Base-by-base conservation (phyloP, 441 rosid genomes). In the Erysimum pusillum region DNA sequence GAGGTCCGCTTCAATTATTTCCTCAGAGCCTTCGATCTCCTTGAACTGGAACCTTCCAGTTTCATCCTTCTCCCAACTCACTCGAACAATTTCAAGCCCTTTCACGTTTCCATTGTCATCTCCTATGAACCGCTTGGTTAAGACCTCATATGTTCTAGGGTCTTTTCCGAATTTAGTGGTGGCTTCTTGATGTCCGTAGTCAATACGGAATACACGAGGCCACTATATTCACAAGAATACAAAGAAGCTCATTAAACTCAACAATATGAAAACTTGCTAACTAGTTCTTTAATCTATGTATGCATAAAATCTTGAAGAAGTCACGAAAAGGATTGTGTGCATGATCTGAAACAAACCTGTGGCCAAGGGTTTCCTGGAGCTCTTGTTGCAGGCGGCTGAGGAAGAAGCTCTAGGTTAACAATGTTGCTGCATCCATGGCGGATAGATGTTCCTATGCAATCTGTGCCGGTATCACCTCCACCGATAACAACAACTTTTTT, bases 351-450 rank as follows among this genome's bases (percentile, higher is more conserved):
- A 48, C 73, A 65, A 72, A 97, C 99, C 98, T 97, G 99, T 41
- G 99, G 99, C 99, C 99, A 97, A 28, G 99, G 99, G 86, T 97
- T 97, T 79, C 98, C 98, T 15, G 97, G 91, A 71, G 97, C 98
- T 83, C 99, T 89, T 7, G 83, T 82, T 77, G 42, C 71, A 14
- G 99, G 99, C 22, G 99, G 99, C 84, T 87, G 86, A 42, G 99
- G 93, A 67, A 94, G 94, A 78, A 97, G 98, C 88, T 97, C 99
- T 7, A 97, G 85, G 82, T 97, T 97, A 39, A 91, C 87, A 3
- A 97, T n/a, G 73, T 77, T 85, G 69, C 60, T 86, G 75, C 99
- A 97, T 46, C 98, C 99, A 81, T 97, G 99, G 15, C 99, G 93
- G 74, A 97, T 89, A 7, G 99, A 97, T 69, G 99, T 97, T 66